A percentile compares a stretch with the other conserved stretches of the same genome.
These are phyloP conservation scores for Zymoseptoria brevis DNA, from an alignment of 2,329 filamentous ascomycete species.

Conservation along the genomic window DNA sequence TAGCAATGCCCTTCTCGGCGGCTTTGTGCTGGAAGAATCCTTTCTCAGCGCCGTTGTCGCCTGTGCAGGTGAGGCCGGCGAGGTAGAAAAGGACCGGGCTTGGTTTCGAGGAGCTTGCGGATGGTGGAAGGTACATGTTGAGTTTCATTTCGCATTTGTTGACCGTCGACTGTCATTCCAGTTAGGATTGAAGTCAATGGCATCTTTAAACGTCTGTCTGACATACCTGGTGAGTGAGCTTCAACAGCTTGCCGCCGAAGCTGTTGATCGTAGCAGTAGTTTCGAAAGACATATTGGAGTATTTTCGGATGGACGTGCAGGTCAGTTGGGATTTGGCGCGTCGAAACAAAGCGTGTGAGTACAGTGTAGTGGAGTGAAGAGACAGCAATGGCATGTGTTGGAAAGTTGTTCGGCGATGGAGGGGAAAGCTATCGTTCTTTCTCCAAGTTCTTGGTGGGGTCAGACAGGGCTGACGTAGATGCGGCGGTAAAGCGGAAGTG, in stretches of 20 bases:
- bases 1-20: conserved; percentile 71
- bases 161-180: conserved; percentile 50
- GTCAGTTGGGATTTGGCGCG: background rate
- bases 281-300: conserved; percentile 65
- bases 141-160: conserved; percentile 86
- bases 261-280: conserved; percentile 82
- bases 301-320: background rate
- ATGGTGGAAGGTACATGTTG: conserved; percentile 81
- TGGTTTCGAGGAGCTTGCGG: conserved; percentile 53
- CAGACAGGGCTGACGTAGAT: conserved; percentile 3
- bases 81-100: conserved; percentile 88
- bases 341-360: background rate
- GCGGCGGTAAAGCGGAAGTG: background rate
- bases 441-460: conserved; percentile 1
- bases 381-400: conserved; percentile 7
- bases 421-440: conserved; percentile 1
- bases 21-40: conserved; percentile 89
- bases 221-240: conserved; percentile 64
- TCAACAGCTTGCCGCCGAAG: conserved; percentile 90
- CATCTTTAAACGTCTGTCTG: background rate
- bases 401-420: background rate
- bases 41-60: conserved; percentile 67
- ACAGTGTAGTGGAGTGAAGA: background rate
- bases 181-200: background rate
- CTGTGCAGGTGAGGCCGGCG: conserved; percentile 88